Base-by-base conservation (phyloP, 371 early-diverging fungal genomes). In the Rhizopus stolonifer region DNA sequence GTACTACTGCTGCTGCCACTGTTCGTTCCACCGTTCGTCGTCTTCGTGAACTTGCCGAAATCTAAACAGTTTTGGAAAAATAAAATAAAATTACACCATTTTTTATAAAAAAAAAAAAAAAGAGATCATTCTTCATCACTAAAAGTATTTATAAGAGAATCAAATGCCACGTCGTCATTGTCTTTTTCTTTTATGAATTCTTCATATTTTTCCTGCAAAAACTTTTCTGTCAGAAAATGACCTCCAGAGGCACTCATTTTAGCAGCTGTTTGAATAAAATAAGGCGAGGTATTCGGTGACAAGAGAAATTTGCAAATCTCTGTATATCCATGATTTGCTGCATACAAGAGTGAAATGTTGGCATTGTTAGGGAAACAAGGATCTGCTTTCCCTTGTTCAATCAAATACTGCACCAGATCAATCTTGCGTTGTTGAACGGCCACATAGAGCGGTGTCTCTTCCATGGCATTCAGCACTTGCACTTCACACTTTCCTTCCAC, bases 11-110 rank as follows among this genome's bases (percentile, higher is more conserved):
- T 64, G 96, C 97, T 61, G 84, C 90, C 64, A 89, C 95, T 55
- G 89, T 91, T 65, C 93, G 98, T 72, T 88, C 90, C 56, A 93
- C 94, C 74, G 85, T 96, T 73, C 95, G 98, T 85, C 98, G 98
- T 93, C 94, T 94, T 56, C 94, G 98, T 71, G 98, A 97, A 71
- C 61, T 97, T 62, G 87, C 89, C 67, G 96, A 95, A 81, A 84
- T 89, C 70, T 97, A 95, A 90, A 32, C 32, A 44, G 17, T 24
- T 50, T 54, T 18, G 31, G 10, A 36, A 47, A 46, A 58, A 46
- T 42, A 31, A 47, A 58, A 52, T 48, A 60, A 54, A 54, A 22
- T 23, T 22, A 36, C 40, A 40, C 17, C 36, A 14, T 36, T 36
- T n/a, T n/a, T 36, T 14, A 14, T 14, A n/a, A n/a, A 36, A 36